Evolutionary conservation across 257 asterid species (phyloP).

Genomic region (Nicotiana noctiflora): DNA sequence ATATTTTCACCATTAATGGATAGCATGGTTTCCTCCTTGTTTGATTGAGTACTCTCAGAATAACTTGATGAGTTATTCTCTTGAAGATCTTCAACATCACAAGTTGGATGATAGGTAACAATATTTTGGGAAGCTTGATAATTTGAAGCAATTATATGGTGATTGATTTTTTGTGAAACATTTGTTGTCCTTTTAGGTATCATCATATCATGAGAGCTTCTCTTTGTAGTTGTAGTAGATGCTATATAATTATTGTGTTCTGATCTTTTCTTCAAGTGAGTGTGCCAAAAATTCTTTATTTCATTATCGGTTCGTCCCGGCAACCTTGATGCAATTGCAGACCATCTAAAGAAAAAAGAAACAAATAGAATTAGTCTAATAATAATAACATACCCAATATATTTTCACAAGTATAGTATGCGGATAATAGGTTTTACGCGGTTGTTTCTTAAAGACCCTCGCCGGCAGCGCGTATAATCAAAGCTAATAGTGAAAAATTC

Average conservation of each 20-base stretch:
- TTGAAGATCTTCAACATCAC: neutral
- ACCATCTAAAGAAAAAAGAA: slow-evolving; percentile 14
- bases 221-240: neutral
- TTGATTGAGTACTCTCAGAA: neutral
- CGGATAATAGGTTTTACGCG: too few relatives aligned
- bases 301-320: slow-evolving; percentile 31
- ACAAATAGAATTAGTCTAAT: neutral
- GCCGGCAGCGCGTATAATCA: too few relatives aligned
- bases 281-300: slow-evolving; percentile 25
- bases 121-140: neutral
- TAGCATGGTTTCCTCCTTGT: neutral
- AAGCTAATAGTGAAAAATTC: too few relatives aligned
- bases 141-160: neutral
- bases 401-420: too few relatives aligned
- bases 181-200: neutral
- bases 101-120: neutral
- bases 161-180: neutral
- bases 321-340: slow-evolving; percentile 23
- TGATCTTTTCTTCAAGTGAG: slow-evolving; percentile 25
- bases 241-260: neutral
- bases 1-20: neutral
- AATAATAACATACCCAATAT: neutral
- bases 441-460: too few relatives aligned
- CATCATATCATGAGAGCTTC: neutral
- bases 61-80: neutral